Percentiles rank a stretch among this genome's conserved stretches.
Conservation (phyloP, 2,329 filamentous ascomycete species). For the Pezicula neosporulosa region DNA sequence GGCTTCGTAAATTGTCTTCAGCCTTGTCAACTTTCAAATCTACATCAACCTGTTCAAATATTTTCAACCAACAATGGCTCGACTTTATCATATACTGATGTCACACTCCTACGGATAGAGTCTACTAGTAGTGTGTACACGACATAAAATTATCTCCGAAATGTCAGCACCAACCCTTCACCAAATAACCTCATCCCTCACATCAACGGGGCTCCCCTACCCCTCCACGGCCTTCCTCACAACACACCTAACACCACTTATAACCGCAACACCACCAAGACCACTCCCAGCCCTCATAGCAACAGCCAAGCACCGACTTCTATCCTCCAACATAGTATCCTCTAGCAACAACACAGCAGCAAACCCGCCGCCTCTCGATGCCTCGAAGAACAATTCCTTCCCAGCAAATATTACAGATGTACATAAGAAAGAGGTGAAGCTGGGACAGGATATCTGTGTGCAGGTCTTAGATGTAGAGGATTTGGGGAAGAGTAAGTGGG, state of each 20-base stretch:
- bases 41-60: background rate
- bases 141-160: no score
- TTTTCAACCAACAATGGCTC: no score
- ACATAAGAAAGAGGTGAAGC: constrained; percentile 47
- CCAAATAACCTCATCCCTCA: constrained; percentile 16
- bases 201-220: constrained; percentile 11
- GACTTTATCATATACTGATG: no score
- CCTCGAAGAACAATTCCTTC: constrained; percentile 41
- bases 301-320: constrained; percentile 76
- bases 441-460: constrained; percentile 64
- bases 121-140: no score
- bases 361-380: constrained; percentile 46
- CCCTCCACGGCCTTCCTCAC: constrained; percentile 16
- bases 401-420: constrained; percentile 56
- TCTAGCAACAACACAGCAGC: no score
- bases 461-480: constrained; percentile 89
- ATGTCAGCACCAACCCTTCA: constrained; percentile 9
- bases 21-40: background rate
- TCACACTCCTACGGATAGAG: no score
- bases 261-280: constrained; percentile 37
- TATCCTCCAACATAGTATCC: constrained; percentile 65
- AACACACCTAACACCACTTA: constrained; percentile 43
- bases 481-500: constrained; percentile 75
- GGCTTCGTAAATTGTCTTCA: background rate
- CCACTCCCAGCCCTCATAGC: constrained; percentile 71